Percentiles rank a stretch among this genome's conserved stretches.
These are phyloP conservation scores for Amaranthus cruentus DNA, from an alignment of 148 eudicot species.

Conservation along the genomic window DNA sequence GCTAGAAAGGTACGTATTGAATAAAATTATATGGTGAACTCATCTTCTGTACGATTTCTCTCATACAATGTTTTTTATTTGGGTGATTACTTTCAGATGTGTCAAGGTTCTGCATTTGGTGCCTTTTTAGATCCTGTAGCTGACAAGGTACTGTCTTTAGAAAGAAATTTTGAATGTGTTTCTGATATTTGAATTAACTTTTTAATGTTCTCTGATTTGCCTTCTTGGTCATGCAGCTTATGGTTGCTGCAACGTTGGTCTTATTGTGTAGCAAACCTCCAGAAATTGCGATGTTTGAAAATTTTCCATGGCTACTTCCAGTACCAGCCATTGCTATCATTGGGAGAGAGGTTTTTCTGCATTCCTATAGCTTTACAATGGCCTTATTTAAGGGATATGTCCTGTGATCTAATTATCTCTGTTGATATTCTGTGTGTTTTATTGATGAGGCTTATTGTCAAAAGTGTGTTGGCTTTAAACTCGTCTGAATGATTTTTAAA, in stretches of 20 bases:
- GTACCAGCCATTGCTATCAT: slow-evolving; percentile 88
- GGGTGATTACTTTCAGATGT: slow-evolving; percentile 55
- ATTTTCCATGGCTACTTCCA: slow-evolving; percentile 75
- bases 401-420: neutral
- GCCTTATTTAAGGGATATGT: neutral
- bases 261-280: slow-evolving; percentile 85
- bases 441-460: slow-evolving; percentile 1
- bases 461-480: neutral
- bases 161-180: neutral
- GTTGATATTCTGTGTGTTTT: neutral
- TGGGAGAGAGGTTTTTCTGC: slow-evolving; percentile 77
- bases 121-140: slow-evolving; percentile 99
- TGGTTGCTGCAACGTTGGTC: slow-evolving; percentile 95
- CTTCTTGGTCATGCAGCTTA: slow-evolving; percentile 71
- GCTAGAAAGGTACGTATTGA: slow-evolving; percentile 64
- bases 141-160: slow-evolving; percentile 61
- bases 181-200: neutral
- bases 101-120: slow-evolving; percentile 79
- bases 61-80: slow-evolving; percentile 8
- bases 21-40: neutral
- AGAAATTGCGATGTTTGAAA: slow-evolving; percentile 55
- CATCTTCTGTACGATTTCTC: slow-evolving; percentile 6
- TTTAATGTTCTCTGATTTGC: slow-evolving; percentile 10
- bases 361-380: slow-evolving; percentile 12
- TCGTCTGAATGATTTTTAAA: neutral